Evolutionary conservation across 2,329 filamentous ascomycete species (phyloP), one percentile per base, ranked within the genome.

Genomic region (Alternaria gansuensis): DNA sequence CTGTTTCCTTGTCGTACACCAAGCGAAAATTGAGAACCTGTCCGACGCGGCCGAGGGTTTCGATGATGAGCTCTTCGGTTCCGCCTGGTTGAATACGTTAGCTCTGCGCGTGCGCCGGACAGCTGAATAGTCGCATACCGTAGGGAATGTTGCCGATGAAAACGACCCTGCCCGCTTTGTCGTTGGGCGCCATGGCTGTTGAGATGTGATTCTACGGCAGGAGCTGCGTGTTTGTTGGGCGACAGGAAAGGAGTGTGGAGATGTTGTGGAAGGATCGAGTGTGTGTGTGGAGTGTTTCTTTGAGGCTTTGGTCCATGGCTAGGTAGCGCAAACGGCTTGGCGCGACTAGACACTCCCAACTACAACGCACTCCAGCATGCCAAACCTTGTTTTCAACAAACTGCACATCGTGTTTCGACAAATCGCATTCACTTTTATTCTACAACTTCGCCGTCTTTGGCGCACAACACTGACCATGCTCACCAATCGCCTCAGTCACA

Each of bases 1-100:
- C 93, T 3, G 93, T 97, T 73, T 98, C 94, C 52, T 93, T 90
- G 81, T 98, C 96, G 79, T 97, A 96, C 65, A 98, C 94, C 48
- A 98, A 85, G 51, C 94, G 88, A 77, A 98, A 98, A 76, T 91
- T 94, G 59, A 96, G 84, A 1, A 98, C 94, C 66, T 93, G 91
- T 58, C 95, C 95, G 52, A 91, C 93, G 65, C 90, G 90, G 75
- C 89, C 91, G 78, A 98, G 96, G 61, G 96, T 96, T 69, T 97
- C 92, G 75, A 90, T 90, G 71, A 99, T 97, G 77, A 97, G 91
- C 77, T 98, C 93, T 80, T 99, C 95, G 29, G 93, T 96, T 65
- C 97, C 88, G 64, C 94, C 93, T 97, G 72, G 17, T 26, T 31
- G 40, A 55, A 63, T 56, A 43, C 53, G 51, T 66, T 44, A 68